phyloP scores from a whole-genome alignment of 2,329 filamentous ascomycete genomes.

The Penicillium sp. region DNA sequence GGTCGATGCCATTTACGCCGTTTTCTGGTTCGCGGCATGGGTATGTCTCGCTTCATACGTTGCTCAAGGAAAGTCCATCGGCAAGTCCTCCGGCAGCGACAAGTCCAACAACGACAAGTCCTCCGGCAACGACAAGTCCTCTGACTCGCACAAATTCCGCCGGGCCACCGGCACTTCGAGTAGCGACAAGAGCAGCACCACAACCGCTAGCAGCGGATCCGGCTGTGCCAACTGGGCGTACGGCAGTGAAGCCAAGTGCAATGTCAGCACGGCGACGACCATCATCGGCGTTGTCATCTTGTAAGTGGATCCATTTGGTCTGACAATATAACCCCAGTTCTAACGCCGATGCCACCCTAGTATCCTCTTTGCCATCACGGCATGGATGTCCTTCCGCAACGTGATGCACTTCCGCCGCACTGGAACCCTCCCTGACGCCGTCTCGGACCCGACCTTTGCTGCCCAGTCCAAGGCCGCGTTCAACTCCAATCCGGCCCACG shows the following conservation, averaged over 20 bases:
- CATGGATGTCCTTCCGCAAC: slow-evolving; percentile 54
- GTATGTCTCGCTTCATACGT: slow-evolving; percentile 58
- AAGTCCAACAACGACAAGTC: slow-evolving; percentile 19
- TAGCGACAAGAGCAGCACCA: slow-evolving; percentile 32
- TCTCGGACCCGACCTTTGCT: slow-evolving; percentile 48
- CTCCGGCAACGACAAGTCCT: slow-evolving; percentile 21
- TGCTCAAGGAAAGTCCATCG: slow-evolving; percentile 52
- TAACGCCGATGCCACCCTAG: slow-evolving; percentile 28
- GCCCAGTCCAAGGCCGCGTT: slow-evolving; percentile 50
- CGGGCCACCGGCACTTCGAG: neutral
- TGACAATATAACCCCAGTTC: neutral
- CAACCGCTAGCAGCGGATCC: slow-evolving; percentile 34
- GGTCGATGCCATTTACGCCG: slow-evolving; percentile 53
- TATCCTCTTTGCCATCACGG: slow-evolving; percentile 54
- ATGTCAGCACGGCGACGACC: slow-evolving; percentile 54
- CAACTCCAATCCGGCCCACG: slow-evolving; percentile 46
- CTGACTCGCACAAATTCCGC: neutral
- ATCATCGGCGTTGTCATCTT: slow-evolving; percentile 59
- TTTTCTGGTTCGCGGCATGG: slow-evolving; percentile 62
- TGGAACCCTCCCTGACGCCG: slow-evolving; percentile 51
- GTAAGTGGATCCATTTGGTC: slow-evolving; percentile 38
- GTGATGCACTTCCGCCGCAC: slow-evolving; percentile 57
- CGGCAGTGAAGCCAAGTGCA: slow-evolving; percentile 56
- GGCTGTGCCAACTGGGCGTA: slow-evolving; percentile 47
- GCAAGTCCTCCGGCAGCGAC: slow-evolving; percentile 33